Evolutionary conservation across 108 stramenopile genomes (phyloP), one percentile per base, ranked within the genome.

Genomic region (Nannochloropsis gaditana): DNA sequence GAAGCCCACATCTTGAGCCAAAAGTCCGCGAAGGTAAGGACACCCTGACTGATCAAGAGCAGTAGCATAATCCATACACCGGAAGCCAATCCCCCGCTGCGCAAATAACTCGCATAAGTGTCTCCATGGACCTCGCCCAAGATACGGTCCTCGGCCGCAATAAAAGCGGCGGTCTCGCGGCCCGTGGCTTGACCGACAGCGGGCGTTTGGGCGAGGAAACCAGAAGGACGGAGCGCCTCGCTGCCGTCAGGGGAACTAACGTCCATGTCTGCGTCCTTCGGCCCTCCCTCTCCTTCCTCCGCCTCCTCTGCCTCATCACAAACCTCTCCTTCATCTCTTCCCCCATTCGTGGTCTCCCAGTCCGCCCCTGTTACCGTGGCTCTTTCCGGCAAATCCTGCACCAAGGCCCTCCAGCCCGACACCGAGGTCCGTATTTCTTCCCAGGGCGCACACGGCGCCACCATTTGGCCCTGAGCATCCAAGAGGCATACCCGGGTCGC

Each of bases 401-500:
- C 8, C 6, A 73, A n/a, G 59, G 2, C 59, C 59, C n/a, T 73
- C 59, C 59, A 73, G 59, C n/a, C 59, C 15, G 59, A n/a, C 59
- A 73, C 59, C 59, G n/a, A n/a, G n/a, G 8, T 2, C 6, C 59
- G 15, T n/a, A 73, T n/a, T 2, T 73, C 59, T n/a, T 73, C 59
- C 59, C 4, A 73, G 8, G 59, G 59, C 59, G 59, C 59, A n/a
- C 59, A 73, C 5, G 59, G 59, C 15, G 59, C 59, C 15, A 73
- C 59, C 8, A 73, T 73, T 1, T 73, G 19, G 15, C 59, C 59
- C 8, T 73, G 3, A n/a, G 15, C n/a, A 73, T 73, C 59, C 59
- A 73, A 73, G 15, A 73, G n/a, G n/a, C 80, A 41, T 19, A 96
- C 91, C 81, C 90, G 44, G 87, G 96, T 92, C 9, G 94, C 94